Evolutionary conservation across 495 filamentous ascomycete species (phyloP).

Genomic region (Podospora anserina): DNA sequence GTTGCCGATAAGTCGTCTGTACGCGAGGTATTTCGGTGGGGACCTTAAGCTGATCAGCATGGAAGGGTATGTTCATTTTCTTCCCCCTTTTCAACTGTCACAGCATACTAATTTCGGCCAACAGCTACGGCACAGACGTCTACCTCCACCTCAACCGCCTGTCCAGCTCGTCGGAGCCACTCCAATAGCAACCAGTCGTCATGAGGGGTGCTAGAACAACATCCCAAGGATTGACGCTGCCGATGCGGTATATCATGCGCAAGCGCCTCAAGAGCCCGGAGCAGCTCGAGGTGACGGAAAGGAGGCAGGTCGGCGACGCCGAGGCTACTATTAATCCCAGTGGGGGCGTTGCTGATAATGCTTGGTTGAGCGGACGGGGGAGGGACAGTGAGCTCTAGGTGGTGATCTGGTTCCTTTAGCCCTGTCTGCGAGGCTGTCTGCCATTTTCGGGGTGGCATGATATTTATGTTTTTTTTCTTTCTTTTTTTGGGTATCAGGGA

Average conservation of each 20-base stretch:
- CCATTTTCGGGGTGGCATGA: background rate
- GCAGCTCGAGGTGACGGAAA: constrained; percentile 65
- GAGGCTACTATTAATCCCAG: constrained; percentile 58
- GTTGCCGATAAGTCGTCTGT: constrained; percentile 85
- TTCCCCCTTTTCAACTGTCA: background rate
- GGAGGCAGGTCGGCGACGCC: constrained; percentile 83
- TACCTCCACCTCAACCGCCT: constrained; percentile 96
- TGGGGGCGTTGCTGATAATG: background rate
- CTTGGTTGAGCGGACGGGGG: constrained; percentile 9
- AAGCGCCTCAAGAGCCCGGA: constrained; percentile 53
- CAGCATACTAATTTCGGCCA: background rate
- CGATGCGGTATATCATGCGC: constrained; percentile 54
- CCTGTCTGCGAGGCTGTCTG: background rate
- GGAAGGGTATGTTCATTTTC: constrained; percentile 75
- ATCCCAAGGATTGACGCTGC: constrained; percentile 85
- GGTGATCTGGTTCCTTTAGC: background rate
- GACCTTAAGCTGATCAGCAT: constrained; percentile 98
- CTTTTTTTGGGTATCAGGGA: background rate
- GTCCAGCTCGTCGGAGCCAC: constrained; percentile 89
- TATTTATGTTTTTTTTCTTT: background rate
- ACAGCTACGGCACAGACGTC: constrained; percentile 94
- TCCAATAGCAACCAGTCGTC: constrained; percentile 98
- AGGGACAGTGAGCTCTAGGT: constrained; percentile 26
- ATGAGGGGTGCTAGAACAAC: constrained; percentile 64
- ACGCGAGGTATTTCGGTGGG: constrained; percentile 95